These are phyloP conservation scores for Urostyla sp. DNA, from an alignment of 73 alveolate genomes.

Conservation along the genomic window DNA sequence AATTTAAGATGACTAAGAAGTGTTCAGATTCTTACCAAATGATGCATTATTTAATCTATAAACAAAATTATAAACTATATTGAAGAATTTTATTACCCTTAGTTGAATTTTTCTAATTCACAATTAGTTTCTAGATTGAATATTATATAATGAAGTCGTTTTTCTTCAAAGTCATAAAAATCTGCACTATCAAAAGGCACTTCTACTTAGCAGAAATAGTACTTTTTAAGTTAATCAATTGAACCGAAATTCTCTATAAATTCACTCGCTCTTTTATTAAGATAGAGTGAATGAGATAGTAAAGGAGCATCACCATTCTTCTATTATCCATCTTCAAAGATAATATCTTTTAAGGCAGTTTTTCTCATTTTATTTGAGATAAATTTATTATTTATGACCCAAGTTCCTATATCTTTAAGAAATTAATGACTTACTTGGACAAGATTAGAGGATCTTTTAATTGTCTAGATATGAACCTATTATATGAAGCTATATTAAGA, in stretches of 20 bases:
- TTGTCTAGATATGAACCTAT: slow-evolving; percentile 15
- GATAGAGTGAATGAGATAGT: slow-evolving; percentile 5
- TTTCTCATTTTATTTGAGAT: slow-evolving; percentile 1
- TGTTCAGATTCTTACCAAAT: too few relatives aligned
- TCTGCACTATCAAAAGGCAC: slow-evolving; percentile 48
- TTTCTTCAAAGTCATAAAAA: slow-evolving; percentile 48
- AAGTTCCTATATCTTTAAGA: background rate
- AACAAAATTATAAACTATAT: too few relatives aligned
- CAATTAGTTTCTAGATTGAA: slow-evolving; percentile 13
- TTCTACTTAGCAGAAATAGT: slow-evolving; percentile 31
- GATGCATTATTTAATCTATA: too few relatives aligned
- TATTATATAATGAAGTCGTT: slow-evolving; percentile 14
- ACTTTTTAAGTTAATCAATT: background rate
- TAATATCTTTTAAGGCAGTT: background rate
- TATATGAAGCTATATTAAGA: background rate
- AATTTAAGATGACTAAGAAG: too few relatives aligned
- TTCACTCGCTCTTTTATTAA: slow-evolving; percentile 47
- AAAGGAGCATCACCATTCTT: background rate
- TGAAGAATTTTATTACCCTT: background rate
- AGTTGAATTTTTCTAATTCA: background rate
- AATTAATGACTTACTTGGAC: slow-evolving; percentile 12
- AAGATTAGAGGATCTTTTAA: background rate
- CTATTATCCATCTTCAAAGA: background rate
- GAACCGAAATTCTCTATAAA: slow-evolving; percentile 41
- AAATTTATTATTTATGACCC: slow-evolving; percentile 39